Evolutionary conservation across 2,329 filamentous ascomycete genomes (phyloP), one percentile per base, ranked within the genome.

Genomic region (Macroventuria anomochaeta): DNA sequence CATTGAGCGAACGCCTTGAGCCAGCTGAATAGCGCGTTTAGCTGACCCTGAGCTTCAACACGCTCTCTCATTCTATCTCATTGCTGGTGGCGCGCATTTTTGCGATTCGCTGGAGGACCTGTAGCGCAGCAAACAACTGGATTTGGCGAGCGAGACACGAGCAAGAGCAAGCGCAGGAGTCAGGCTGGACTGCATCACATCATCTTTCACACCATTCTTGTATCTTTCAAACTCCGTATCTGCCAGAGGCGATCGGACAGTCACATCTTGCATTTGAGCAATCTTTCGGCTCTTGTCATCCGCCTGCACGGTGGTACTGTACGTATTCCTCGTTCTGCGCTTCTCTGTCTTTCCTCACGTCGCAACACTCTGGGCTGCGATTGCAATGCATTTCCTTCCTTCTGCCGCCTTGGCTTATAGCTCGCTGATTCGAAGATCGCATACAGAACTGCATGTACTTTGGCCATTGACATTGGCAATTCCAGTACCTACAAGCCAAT

Each of bases 401-500:
- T 38, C 44, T 56, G 46, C 46, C 33, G 38, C 23, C 33, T 44
- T 68, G 55, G 64, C 60, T 62, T 63, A 65, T 67, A 61, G 59
- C 58, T 67, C 65, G 68, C 72, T 75, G 70, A 75, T 75, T 61
- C 66, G 61, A 59, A 59, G 58, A 55, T 54, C 61, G 58, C 63
- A 54, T 52, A 64, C 70, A 74, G 68, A 73, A 64, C 58, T 71
- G 62, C 68, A 68, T 74, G 72, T 75, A 71, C 70, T 62, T 69
- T 69, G 59, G 63, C 68, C 64, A 61, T 57, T 73, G 65, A 67
- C 55, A 59, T 68, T 67, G 67, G 63, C 61, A 51, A 58, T 63
- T 68, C 66, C 65, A 74, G 68, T 73, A 74, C 68, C 65, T 73
- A 75, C 68, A 65, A 74, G 67, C 62, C 66, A 73, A 75, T 73